Base-by-base conservation (phyloP, 192 early-diverging fungal genomes). In the Linnemannia elongata region DNA sequence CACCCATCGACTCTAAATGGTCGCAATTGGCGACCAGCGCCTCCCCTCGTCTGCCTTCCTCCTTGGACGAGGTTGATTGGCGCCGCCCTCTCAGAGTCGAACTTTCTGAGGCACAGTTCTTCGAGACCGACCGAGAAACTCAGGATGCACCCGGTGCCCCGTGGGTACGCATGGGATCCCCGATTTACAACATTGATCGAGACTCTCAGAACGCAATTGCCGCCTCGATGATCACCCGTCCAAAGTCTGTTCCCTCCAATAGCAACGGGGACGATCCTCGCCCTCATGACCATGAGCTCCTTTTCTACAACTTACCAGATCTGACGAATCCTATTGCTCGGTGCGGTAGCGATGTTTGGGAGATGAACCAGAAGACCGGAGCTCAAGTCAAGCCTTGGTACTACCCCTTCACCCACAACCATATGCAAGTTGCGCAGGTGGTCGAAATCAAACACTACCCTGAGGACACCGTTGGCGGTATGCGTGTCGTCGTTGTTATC, bases 361-460 rank as follows among this genome's bases (percentile, higher is more conserved):
- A 69, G 6, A 47, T 30, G 1, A 68, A 74, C 3, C 5, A 35
- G 10, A 68, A 69, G 12, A 24, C n/a, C 33, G 45, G 57, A 6
- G 12, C 60, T 9, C 27, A 33, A 30, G 12, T 30, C 12, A 4
- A 74, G 13, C 20, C 17, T 0, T 69, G 77, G 77, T 49, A 15
- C 54, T 12, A 44, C 4, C 57, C 76, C 27, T 60, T 63, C 18
- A 24, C 44, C 17, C 41, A 6, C 17, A 15, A 35, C 9, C 4
- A 27, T 15, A 27, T 79, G 5, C 63, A 68, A 10, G 79, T 81
- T 4, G 57, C 41, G 0, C 79, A 81, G 4, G 13, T 78, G 0
- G 47, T 81, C 42, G 85, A 81, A 6, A 76, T 87, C 35, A 63
- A 74, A 17, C 85, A 81, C n/a, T 78, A 75, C 45, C 79, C 85